A percentile compares a stretch with the other conserved stretches of the same genome.
phyloP scores from a whole-genome alignment of 1,284 basidiomycete genomes.

The Sporisorium iseilematis-ciliati region DNA sequence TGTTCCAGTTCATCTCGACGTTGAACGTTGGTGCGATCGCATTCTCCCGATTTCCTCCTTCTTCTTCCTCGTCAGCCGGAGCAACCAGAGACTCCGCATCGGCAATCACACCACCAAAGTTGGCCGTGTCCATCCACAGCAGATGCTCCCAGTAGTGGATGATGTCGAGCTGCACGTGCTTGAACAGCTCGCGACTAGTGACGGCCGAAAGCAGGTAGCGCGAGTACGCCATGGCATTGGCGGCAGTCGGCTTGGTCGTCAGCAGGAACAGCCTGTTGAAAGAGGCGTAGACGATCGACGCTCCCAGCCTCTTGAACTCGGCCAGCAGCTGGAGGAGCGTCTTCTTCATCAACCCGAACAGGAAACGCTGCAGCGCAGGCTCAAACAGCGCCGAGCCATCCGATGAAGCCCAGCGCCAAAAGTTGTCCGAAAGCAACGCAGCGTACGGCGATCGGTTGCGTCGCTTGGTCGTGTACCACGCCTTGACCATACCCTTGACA shows the following conservation, averaged over 20 bases:
- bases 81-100: constrained; percentile 30
- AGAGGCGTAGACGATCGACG: constrained; percentile 90
- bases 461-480: constrained; percentile 86
- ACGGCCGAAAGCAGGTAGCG: constrained; percentile 92
- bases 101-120: constrained; percentile 87
- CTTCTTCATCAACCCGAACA: constrained; percentile 97
- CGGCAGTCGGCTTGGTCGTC: constrained; percentile 91
- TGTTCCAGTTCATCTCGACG: constrained; percentile 92
- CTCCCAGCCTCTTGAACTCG: constrained; percentile 95
- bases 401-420: constrained; percentile 97
- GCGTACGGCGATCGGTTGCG: constrained; percentile 76
- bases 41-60: constrained; percentile 74
- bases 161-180: constrained; percentile 88
- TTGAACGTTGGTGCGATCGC: constrained; percentile 39
- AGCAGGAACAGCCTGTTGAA: constrained; percentile 90
- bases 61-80: constrained; percentile 7
- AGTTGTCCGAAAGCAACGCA: constrained; percentile 79
- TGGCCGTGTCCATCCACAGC: constrained; percentile 94
- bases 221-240: constrained; percentile 93
- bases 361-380: constrained; percentile 90
- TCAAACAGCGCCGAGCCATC: constrained; percentile 88
- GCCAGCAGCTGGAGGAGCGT: constrained; percentile 96
- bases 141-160: constrained; percentile 94
- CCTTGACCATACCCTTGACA: constrained; percentile 87
- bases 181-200: constrained; percentile 93